Evolutionary conservation across 768 basidiomycete genomes (phyloP).

Genomic region (Chalciporus pseudorubinellus): DNA sequence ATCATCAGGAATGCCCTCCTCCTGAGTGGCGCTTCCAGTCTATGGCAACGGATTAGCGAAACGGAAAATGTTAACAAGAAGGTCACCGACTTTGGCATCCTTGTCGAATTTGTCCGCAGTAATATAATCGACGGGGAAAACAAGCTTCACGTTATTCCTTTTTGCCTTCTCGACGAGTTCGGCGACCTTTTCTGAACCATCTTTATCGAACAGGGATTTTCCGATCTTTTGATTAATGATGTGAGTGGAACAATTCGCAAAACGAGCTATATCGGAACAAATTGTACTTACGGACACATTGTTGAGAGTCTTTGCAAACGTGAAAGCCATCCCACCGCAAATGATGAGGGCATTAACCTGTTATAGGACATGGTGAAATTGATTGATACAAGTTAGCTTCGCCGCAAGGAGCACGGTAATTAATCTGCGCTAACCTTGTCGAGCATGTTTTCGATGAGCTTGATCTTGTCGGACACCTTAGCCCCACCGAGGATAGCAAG

Average conservation of each 20-base stretch:
- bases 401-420: neutral
- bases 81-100: conserved; percentile 65
- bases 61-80: neutral
- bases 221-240: conserved; percentile 61
- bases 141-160: conserved; percentile 86
- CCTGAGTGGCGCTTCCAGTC: conserved; percentile 75
- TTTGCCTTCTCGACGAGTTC: conserved; percentile 88
- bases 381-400: neutral
- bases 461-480: conserved; percentile 99
- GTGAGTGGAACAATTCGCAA: neutral
- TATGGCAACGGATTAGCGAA: conserved; percentile 29
- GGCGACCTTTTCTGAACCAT: conserved; percentile 83
- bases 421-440: conserved; percentile 62
- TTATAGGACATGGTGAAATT: neutral
- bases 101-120: conserved; percentile 96
- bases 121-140: conserved; percentile 93
- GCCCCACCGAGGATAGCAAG: conserved; percentile 97
- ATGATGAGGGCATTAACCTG: conserved; percentile 95
- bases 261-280: neutral
- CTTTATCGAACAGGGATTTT: conserved; percentile 87
- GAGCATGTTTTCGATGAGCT: conserved; percentile 97
- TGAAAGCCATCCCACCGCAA: conserved; percentile 98
- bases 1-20: conserved; percentile 84
- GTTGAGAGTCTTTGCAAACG: conserved; percentile 94
- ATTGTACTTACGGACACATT: conserved; percentile 56